These are phyloP conservation scores for Trichoderma sp. DNA, from an alignment of 2,329 filamentous ascomycete genomes.

Conservation along the genomic window DNA sequence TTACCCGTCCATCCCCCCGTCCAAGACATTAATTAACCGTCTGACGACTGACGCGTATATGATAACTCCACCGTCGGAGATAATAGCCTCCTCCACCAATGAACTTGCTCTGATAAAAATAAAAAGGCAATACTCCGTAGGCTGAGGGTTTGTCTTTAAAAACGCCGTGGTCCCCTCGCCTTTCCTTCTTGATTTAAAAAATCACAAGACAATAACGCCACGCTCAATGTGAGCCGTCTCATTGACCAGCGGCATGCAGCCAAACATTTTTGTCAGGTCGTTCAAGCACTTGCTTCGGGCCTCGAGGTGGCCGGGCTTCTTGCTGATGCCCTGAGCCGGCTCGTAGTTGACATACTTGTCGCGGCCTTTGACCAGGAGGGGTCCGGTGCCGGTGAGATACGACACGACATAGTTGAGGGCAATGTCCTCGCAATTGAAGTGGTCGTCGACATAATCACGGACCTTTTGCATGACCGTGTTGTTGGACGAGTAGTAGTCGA, in stretches of 20 bases:
- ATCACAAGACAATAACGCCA: conserved; percentile 30
- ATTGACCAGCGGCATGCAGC: conserved; percentile 36
- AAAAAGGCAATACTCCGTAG: not conserved
- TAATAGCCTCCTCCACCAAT: not conserved
- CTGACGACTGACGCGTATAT: not conserved
- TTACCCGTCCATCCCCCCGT: conserved; percentile 3
- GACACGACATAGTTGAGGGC: conserved; percentile 38
- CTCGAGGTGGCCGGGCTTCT: conserved; percentile 33
- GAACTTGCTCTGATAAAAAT: not conserved
- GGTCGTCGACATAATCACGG: conserved; percentile 37
- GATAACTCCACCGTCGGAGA: not conserved
- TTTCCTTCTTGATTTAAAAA: not conserved
- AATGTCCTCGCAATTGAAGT: conserved; percentile 42
- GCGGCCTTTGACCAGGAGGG: conserved; percentile 35
- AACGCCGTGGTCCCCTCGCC: not conserved
- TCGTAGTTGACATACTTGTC: conserved; percentile 33
- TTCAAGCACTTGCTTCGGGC: conserved; percentile 37
- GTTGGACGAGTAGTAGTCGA: conserved; percentile 40
- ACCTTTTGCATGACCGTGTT: conserved; percentile 32
- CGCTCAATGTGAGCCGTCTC: conserved; percentile 35
- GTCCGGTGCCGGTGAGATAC: conserved; percentile 34
- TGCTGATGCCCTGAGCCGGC: conserved; percentile 34
- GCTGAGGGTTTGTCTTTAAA: not conserved
- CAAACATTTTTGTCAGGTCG: conserved; percentile 34
- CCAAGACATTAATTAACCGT: conserved; percentile 5